phyloP scores from a whole-genome alignment of 73 alveolate species.

The Chromera velia region DNA sequence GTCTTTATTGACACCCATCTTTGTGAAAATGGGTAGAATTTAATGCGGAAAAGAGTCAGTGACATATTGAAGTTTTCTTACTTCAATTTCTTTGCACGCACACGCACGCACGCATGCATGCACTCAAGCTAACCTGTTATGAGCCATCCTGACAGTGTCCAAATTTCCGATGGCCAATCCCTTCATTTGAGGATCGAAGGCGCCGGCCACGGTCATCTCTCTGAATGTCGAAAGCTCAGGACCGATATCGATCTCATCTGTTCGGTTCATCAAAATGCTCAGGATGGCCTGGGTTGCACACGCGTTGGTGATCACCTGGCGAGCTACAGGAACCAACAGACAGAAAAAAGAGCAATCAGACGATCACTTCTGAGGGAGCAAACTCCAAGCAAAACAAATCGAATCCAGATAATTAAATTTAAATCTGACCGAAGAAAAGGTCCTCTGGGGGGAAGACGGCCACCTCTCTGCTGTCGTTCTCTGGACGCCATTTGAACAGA shows the following conservation, averaged over 20 bases:
- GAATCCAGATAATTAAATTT: not conserved
- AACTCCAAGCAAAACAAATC: not conserved
- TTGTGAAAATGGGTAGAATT: constrained; percentile 11
- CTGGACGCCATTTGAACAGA: constrained; percentile 70
- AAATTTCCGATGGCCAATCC: constrained; percentile 54
- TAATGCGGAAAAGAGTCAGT: not conserved
- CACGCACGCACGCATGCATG: no score
- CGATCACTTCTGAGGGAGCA: not conserved
- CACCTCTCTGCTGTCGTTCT: constrained; percentile 61
- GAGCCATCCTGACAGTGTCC: constrained; percentile 5
- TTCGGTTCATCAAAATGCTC: constrained; percentile 70
- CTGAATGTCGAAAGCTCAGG: constrained; percentile 70
- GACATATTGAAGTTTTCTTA: not conserved
- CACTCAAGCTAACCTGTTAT: no score
- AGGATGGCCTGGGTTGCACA: constrained; percentile 91
- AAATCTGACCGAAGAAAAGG: constrained; percentile 56
- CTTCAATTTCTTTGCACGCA: not conserved
- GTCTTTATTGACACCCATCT: no score
- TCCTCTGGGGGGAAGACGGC: constrained; percentile 66
- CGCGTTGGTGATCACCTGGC: constrained; percentile 81
- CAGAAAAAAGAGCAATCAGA: constrained; percentile 6
- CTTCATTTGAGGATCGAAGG: constrained; percentile 66
- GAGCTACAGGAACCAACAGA: constrained; percentile 21
- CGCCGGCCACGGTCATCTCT: constrained; percentile 50
- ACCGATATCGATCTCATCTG: constrained; percentile 69